Evolutionary conservation across 2,329 filamentous ascomycete genomes (phyloP), one percentile per base, ranked within the genome.

Genomic region (Calonectria pauciramosa): DNA sequence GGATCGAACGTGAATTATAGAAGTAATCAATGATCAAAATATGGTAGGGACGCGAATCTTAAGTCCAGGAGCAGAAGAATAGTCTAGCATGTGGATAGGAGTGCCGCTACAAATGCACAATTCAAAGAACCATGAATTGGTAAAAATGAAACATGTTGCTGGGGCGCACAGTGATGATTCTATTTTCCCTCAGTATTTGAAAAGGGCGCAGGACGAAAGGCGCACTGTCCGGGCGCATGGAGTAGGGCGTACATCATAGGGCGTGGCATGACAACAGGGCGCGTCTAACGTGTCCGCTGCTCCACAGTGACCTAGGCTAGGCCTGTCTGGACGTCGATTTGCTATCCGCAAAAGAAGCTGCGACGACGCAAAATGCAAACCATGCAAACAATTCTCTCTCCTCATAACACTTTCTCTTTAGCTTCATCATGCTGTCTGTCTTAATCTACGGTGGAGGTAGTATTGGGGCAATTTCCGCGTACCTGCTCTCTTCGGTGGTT

Each of bases 391-490:
- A 47, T 23, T 47, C n/a, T 13, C 10, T 47, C 11, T 23, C n/a
- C 2, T 11, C 3, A 8, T 7, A n/a, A n/a, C n/a, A n/a, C 9
- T 9, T 47, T 47, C 8, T 47, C 44, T 5, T 23, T 18, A 13
- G 20, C 1, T 6, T 47, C 34, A 28, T 28, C 34, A 68, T 68
- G 47, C 13, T 26, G 13, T 34, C 36, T 9, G 32, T 64, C 18
- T 36, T 70, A 13, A 70, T 70, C 20, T 64, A 70, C 13, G 68
- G 68, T 18, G 44, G 30, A 3, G 68, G 68, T 2, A 70, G 56
- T 9, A 70, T 70, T 32, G 56, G 56, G 9, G 68, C 68, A 0
- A 32, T 36, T 23, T 64, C 51, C 30, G 68, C 54, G 1, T 70
- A 70, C 36, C 34, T 70, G 23, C 44, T 70, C n/a, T 70, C 56